phyloP scores from a whole-genome alignment of 2,329 filamentous ascomycete species.

The Stachybotrys chlorohalonatus region DNA sequence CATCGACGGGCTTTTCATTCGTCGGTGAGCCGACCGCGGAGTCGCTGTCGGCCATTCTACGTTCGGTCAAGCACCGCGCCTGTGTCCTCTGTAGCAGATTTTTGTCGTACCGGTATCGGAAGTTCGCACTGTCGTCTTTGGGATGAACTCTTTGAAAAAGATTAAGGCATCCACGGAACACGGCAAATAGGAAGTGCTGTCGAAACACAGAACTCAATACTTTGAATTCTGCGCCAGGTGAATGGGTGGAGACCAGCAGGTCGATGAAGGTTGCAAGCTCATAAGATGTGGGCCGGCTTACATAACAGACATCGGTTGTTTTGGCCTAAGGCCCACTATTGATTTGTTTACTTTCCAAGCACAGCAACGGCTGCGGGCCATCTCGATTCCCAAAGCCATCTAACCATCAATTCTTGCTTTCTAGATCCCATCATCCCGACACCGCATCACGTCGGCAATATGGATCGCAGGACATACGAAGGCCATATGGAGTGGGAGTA shows the following conservation, averaged over 20 bases:
- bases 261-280: background rate
- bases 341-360: constrained; percentile 24
- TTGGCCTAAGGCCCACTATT: background rate
- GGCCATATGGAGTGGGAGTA: constrained; percentile 61
- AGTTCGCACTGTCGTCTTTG: too few species aligned
- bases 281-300: constrained; percentile 9
- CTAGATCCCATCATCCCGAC: background rate
- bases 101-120: background rate
- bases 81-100: background rate
- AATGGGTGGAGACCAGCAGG: too few species aligned
- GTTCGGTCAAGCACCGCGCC: constrained; percentile 2
- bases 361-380: too few species aligned
- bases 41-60: constrained; percentile 36
- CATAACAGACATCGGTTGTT: background rate
- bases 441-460: constrained; percentile 13
- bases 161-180: too few species aligned
- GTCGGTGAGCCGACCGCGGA: constrained; percentile 30
- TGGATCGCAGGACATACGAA: constrained; percentile 49
- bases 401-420: background rate
- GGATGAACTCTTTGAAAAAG: too few species aligned
- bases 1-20: constrained; percentile 22
- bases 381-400: background rate
- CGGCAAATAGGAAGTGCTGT: too few species aligned
- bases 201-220: too few species aligned
- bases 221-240: too few species aligned